Conservation (phyloP, 768 basidiomycete species). For the Lentinula guzmanii region DNA sequence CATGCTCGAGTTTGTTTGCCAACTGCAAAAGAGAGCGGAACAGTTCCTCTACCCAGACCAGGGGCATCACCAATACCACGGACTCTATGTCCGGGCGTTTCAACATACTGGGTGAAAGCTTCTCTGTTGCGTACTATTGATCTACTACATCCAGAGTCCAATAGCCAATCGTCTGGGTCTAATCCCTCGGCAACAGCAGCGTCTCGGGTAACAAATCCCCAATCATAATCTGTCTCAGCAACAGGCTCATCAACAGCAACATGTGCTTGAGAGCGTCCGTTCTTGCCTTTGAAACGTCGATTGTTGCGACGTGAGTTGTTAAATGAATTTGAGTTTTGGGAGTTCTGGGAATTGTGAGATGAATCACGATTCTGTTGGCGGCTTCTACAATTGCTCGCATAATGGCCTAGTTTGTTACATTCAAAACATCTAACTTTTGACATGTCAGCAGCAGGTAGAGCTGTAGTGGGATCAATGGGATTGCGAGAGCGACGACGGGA, state of each 20-base stretch:
- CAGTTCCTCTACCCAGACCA: too few species aligned
- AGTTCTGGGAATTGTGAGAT: neutral
- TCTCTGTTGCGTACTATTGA: slow-evolving; percentile 11
- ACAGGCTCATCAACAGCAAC: neutral
- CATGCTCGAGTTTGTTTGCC: too few species aligned
- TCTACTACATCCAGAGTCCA: slow-evolving; percentile 13
- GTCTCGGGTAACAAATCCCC: slow-evolving; percentile 8
- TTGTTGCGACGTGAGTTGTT: neutral
- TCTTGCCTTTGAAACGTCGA: slow-evolving; percentile 9
- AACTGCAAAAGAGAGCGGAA: too few species aligned
- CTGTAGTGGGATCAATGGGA: slow-evolving; percentile 9
- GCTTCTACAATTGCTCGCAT: neutral
- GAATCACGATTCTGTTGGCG: neutral
- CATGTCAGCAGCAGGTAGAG: slow-evolving; percentile 9
- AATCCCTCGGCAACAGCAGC: neutral
- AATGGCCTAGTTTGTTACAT: slow-evolving; percentile 9
- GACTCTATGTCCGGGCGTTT: slow-evolving; percentile 14
- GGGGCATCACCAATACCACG: too few species aligned
- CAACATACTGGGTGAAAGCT: slow-evolving; percentile 7
- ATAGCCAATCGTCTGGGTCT: slow-evolving; percentile 10
- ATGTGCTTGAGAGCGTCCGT: neutral
- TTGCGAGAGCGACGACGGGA: slow-evolving; percentile 4
- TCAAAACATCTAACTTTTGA: slow-evolving; percentile 7
- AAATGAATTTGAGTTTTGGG: neutral
- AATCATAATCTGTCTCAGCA: slow-evolving; percentile 4